Evolutionary conservation across 345 rosid genomes (phyloP), one percentile per base, ranked within the genome.

Genomic region (Acer campestre): DNA sequence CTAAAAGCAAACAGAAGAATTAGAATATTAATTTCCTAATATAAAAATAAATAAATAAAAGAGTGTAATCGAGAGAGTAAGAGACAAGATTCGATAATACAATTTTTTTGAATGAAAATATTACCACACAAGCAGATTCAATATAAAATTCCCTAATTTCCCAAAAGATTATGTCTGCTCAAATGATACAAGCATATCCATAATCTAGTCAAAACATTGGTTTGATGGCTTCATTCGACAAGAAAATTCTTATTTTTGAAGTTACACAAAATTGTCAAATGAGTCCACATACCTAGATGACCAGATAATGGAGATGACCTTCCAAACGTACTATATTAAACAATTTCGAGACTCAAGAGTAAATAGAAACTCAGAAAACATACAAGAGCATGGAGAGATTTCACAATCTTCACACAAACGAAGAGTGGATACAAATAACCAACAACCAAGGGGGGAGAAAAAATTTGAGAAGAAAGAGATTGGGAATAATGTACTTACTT

Each of bases 401-500:
- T 53, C 48, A 65, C 58, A 65, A n/a, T 29, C 17, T 61, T 38
- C 55, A 9, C 49, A 1, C 23, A 61, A n/a, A 65, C 0, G 16
- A 63, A 10, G 29, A 64, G 12, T 48, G 31, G 10, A 63, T 44
- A 18, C 46, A 22, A 7, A 16, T 51, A 27, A 65, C 14, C 14
- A 31, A n/a, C 16, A 51, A n/a, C 10, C 18, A 66, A 75, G 18
- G 16, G 25, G 64, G 63, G 16, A 13, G 35, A 18, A 13, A 25
- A 16, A 46, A 63, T 23, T 5, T 27, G 65, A 58, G 22, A 46
- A 23, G 73, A 27, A 22, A 38, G 64, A 65, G 79, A 13, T 17
- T 7, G 42, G 61, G 78, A 20, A 61, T 51, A 68, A 64, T 62
- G 56, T 61, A 61, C 91, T 81, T 80, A 92, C 99, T 82, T 94